phyloP scores from a whole-genome alignment of 169 alveolate genomes.

The Cryptosporidium parvum region DNA sequence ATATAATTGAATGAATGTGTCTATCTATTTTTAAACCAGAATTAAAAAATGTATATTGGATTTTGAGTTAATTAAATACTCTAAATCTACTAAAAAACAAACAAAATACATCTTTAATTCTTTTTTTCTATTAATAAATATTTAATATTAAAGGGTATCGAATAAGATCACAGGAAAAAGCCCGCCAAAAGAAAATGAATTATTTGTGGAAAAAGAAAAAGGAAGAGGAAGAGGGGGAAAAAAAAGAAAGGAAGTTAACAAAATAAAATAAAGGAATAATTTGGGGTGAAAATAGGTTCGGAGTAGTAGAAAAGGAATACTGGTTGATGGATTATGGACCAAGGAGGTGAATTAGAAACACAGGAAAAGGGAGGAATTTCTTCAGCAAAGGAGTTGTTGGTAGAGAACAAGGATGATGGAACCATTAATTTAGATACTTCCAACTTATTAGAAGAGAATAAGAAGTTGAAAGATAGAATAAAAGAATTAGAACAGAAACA shows the following conservation, averaged over 20 bases:
- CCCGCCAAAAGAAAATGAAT: not conserved
- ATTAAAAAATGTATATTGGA: too few relatives aligned
- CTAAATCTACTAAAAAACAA: not conserved
- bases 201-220: not conserved
- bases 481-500: not conserved
- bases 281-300: not conserved
- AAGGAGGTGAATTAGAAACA: slow-evolving; percentile 18
- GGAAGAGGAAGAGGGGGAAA: not conserved
- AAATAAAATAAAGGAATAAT: not conserved
- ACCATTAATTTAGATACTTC: not conserved
- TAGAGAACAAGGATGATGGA: not conserved
- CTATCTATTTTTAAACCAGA: not conserved
- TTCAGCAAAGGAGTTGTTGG: slow-evolving; percentile 13
- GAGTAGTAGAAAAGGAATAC: slow-evolving; percentile 6
- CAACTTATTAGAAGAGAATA: not conserved
- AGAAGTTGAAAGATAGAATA: not conserved
- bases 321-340: slow-evolving; percentile 34
- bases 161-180: not conserved
- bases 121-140: too few relatives aligned
- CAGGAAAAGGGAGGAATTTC: not conserved
- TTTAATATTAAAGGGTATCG: not conserved
- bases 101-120: too few relatives aligned
- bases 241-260: not conserved
- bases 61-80: too few relatives aligned
- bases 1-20: too few relatives aligned